Evolutionary conservation across 169 alveolate genomes (phyloP).

Genomic region (Gregarina niphandrodes): DNA sequence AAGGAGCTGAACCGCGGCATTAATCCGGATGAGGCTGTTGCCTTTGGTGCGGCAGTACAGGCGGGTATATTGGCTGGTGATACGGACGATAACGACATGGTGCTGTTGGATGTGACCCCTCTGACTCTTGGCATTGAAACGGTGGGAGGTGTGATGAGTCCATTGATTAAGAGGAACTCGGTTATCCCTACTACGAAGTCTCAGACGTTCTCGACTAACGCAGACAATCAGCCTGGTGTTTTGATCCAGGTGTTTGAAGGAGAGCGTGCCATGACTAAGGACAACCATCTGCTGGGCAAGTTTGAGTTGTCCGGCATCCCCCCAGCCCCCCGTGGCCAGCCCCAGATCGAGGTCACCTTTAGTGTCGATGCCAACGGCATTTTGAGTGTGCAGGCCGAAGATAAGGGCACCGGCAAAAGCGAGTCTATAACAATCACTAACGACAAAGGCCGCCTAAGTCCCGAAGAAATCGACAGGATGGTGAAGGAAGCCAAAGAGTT

Average conservation of each 20-base stretch:
- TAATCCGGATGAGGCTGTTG: constrained; percentile 82
- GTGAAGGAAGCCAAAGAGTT: constrained; percentile 73
- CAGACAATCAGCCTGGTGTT: constrained; percentile 78
- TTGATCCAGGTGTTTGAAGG: constrained; percentile 81
- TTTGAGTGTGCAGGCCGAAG: constrained; percentile 70
- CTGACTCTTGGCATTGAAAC: constrained; percentile 81
- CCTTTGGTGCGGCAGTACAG: constrained; percentile 76
- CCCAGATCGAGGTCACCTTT: constrained; percentile 73
- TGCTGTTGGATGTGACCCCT: constrained; percentile 75
- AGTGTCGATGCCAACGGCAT: constrained; percentile 80
- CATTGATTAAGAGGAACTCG: constrained; percentile 68
- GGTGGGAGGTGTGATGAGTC: constrained; percentile 84
- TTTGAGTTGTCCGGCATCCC: constrained; percentile 80
- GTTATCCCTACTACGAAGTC: constrained; percentile 80
- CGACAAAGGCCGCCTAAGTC: constrained; percentile 70
- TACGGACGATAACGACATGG: constrained; percentile 55
- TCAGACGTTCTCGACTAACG: constrained; percentile 74
- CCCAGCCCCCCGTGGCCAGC: constrained; percentile 80
- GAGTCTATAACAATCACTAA: constrained; percentile 75
- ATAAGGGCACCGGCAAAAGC: constrained; percentile 71
- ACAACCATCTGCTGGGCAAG: constrained; percentile 71
- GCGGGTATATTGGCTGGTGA: constrained; percentile 72
- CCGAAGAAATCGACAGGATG: constrained; percentile 76
- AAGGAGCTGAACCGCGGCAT: constrained; percentile 68
- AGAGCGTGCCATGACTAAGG: constrained; percentile 82